phyloP scores from a whole-genome alignment of 768 basidiomycete genomes.

The Paxillus involutus region DNA sequence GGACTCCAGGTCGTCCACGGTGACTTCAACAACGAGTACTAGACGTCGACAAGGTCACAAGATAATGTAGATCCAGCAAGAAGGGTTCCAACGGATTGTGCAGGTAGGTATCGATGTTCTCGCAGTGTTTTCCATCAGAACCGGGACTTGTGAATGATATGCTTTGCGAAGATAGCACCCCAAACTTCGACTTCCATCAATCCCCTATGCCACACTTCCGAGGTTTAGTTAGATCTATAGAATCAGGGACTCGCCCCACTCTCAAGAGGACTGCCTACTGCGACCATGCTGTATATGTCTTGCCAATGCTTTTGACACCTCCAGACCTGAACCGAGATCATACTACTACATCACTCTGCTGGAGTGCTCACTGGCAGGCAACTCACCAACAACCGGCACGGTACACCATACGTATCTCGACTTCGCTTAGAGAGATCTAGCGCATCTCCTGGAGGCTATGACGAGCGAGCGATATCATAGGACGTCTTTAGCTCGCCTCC shows the following conservation, averaged over 20 bases:
- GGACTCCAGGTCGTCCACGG: too few relatives aligned
- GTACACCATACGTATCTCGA: conserved; percentile 6
- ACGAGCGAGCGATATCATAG: conserved; percentile 13
- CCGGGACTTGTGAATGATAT: background rate
- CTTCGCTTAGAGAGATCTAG: background rate
- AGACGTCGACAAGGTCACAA: too few relatives aligned
- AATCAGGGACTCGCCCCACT: background rate
- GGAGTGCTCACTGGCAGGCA: background rate
- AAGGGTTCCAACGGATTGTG: too few relatives aligned
- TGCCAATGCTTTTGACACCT: background rate
- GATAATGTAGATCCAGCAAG: too few relatives aligned
- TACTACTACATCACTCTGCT: background rate
- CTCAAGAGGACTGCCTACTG: background rate
- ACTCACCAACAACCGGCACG: background rate
- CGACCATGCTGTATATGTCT: background rate
- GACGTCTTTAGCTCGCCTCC: conserved; percentile 2
- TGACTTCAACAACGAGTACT: too few relatives aligned
- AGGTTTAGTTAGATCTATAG: background rate
- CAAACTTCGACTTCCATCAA: background rate
- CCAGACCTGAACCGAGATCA: too few relatives aligned
- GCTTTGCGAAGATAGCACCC: background rate
- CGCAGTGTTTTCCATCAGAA: background rate
- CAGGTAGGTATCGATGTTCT: background rate
- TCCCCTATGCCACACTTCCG: background rate
- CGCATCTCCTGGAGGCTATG: conserved; percentile 17